Evolutionary conservation across 2,329 filamentous ascomycete genomes (phyloP).

Genomic region (Mycocentrospora acerina): DNA sequence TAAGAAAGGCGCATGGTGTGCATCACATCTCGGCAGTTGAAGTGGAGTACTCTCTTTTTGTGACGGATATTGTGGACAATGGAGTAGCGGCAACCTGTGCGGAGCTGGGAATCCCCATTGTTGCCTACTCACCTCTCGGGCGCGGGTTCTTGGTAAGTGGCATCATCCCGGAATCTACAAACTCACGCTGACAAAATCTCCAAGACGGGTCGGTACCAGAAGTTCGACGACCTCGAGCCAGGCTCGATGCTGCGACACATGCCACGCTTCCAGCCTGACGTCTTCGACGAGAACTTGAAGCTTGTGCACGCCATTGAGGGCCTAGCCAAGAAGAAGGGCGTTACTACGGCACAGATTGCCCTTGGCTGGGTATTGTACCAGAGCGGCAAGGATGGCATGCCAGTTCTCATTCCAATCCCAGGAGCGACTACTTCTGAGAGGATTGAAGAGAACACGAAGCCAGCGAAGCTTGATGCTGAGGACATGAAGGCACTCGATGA

Average conservation of each 20-base stretch:
- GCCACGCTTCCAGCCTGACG: slow-evolving; percentile 65
- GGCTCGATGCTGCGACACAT: slow-evolving; percentile 52
- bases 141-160: slow-evolving; percentile 54
- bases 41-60: slow-evolving; percentile 61
- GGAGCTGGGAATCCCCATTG: slow-evolving; percentile 66
- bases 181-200: slow-evolving; percentile 17
- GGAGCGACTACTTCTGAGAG: slow-evolving; percentile 60
- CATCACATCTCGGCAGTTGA: slow-evolving; percentile 61
- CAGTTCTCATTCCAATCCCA: slow-evolving; percentile 65
- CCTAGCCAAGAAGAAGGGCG: slow-evolving; percentile 61
- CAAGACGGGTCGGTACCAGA: slow-evolving; percentile 48
- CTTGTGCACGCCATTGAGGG: slow-evolving; percentile 61
- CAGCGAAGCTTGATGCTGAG: slow-evolving; percentile 52
- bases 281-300: slow-evolving; percentile 66
- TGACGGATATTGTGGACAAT: slow-evolving; percentile 59
- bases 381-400: slow-evolving; percentile 55
- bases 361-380: slow-evolving; percentile 63
- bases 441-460: slow-evolving; percentile 63
- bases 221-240: slow-evolving; percentile 58
- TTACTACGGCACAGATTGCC: slow-evolving; percentile 65
- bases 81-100: slow-evolving; percentile 58
- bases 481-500: slow-evolving; percentile 55
- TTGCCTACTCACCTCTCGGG: slow-evolving; percentile 71
- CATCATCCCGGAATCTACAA: not conserved
- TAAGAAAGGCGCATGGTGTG: slow-evolving; percentile 53